phyloP scores from a whole-genome alignment of 306 rosid species.

The Rosa chinensis region DNA sequence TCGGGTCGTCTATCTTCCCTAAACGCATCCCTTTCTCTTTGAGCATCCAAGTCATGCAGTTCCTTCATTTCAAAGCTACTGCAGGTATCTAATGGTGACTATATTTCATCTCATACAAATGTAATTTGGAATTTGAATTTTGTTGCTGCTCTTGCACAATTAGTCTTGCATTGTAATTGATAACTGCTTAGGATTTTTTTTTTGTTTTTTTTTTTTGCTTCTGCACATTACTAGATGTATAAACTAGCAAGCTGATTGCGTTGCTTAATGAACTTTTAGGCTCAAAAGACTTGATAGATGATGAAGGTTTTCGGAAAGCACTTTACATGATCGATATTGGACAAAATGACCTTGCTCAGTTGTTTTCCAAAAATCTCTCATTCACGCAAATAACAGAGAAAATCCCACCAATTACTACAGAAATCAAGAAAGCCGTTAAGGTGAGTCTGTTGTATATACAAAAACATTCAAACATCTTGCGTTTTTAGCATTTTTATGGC shows the following conservation, averaged over 20 bases:
- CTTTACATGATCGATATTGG: conserved; percentile 94
- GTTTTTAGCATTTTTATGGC: neutral
- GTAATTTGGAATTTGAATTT: neutral
- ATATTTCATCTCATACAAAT: no score
- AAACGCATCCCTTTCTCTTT: conserved; percentile 76
- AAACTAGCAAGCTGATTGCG: neutral
- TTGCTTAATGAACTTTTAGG: conserved; percentile 35
- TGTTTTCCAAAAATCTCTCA: conserved; percentile 62
- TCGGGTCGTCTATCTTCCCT: conserved; percentile 86
- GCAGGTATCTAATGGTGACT: conserved; percentile 42
- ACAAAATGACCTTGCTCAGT: conserved; percentile 83
- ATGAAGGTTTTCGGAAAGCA: conserved; percentile 60
- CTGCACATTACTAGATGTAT: neutral
- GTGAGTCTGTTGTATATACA: conserved; percentile 33
- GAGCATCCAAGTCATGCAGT: conserved; percentile 86
- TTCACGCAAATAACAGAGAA: conserved; percentile 51
- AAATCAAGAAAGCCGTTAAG: conserved; percentile 64
- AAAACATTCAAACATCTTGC: neutral
- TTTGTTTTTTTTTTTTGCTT: neutral
- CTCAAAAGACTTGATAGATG: conserved; percentile 41
- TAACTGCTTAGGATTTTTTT: neutral
- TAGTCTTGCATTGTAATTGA: neutral
- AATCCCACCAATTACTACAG: conserved; percentile 56
- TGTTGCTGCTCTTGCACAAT: neutral
- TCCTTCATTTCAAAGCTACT: conserved; percentile 60